Evolutionary conservation across 2,329 filamentous ascomycete genomes (phyloP).

Genomic region (Aspergillus sp.): DNA sequence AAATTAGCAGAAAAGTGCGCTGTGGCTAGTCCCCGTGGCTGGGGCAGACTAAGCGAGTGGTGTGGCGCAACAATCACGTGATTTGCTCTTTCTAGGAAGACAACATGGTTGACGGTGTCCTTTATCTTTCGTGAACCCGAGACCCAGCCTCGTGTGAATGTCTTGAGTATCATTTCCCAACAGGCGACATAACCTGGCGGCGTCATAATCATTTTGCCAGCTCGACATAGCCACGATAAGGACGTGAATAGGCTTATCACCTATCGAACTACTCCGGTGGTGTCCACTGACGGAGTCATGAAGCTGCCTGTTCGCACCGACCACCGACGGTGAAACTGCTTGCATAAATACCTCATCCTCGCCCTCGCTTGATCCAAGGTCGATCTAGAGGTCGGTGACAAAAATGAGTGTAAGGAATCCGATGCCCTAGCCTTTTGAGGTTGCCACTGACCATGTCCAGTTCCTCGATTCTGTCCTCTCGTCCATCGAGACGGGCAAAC

Average conservation of each 20-base stretch:
- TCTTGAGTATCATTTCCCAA: not conserved
- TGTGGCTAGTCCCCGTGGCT: slow-evolving; percentile 33
- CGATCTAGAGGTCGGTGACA: slow-evolving; percentile 7
- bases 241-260: slow-evolving; percentile 15
- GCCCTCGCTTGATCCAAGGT: not conserved
- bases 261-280: slow-evolving; percentile 18
- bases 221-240: not conserved
- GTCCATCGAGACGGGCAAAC: slow-evolving; percentile 48
- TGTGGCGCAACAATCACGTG: slow-evolving; percentile 30
- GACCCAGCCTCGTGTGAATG: slow-evolving; percentile 6
- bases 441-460: slow-evolving; percentile 31
- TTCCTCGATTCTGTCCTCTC: slow-evolving; percentile 54
- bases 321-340: slow-evolving; percentile 38
- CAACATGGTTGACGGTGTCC: slow-evolving; percentile 17
- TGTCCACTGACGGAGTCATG: slow-evolving; percentile 38
- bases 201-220: not conserved
- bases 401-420: slow-evolving; percentile 40
- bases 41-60: slow-evolving; percentile 37
- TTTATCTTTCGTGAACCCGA: not conserved
- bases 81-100: slow-evolving; percentile 25
- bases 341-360: slow-evolving; percentile 16
- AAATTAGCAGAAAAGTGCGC: slow-evolving; percentile 41
- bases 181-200: not conserved
- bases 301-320: slow-evolving; percentile 38
- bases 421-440: not conserved